Evolutionary conservation across 2,329 filamentous ascomycete genomes (phyloP).

Genomic region (Xylaria sp.): DNA sequence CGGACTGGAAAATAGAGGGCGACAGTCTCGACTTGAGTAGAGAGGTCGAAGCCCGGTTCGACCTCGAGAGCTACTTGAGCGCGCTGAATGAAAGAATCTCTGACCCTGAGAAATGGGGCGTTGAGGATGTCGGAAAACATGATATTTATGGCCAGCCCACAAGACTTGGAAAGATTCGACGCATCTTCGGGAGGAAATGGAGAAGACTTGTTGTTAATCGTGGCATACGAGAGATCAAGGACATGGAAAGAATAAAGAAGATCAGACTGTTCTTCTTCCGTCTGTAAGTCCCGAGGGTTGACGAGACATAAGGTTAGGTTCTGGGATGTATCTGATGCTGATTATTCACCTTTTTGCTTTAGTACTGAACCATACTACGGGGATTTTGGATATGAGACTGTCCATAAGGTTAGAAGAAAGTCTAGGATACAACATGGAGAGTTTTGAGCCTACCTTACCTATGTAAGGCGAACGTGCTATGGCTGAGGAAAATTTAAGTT

Average conservation of each 20-base stretch:
- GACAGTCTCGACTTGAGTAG: background rate
- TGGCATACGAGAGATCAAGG: background rate
- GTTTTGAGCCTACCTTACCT: too few relatives aligned
- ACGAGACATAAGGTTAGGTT: too few relatives aligned
- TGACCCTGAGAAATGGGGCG: background rate
- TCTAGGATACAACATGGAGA: too few relatives aligned
- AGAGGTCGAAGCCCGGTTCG: background rate
- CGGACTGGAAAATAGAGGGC: background rate
- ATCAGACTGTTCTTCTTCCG: background rate
- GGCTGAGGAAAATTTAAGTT: too few relatives aligned
- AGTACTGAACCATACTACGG: too few relatives aligned
- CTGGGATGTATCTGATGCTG: background rate
- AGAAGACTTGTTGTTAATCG: background rate
- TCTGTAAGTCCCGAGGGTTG: background rate
- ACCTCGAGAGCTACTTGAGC: background rate
- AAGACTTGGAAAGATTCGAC: background rate
- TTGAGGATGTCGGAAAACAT: background rate
- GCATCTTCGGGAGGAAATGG: background rate
- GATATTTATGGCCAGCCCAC: background rate
- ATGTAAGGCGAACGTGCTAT: too few relatives aligned
- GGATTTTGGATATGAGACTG: too few relatives aligned
- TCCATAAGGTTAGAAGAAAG: too few relatives aligned
- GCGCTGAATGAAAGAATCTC: background rate
- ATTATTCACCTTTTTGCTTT: background rate
- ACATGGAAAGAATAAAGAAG: background rate